phyloP scores from a whole-genome alignment of 2,329 filamentous ascomycete genomes.

The Chaetothyriales sp. region DNA sequence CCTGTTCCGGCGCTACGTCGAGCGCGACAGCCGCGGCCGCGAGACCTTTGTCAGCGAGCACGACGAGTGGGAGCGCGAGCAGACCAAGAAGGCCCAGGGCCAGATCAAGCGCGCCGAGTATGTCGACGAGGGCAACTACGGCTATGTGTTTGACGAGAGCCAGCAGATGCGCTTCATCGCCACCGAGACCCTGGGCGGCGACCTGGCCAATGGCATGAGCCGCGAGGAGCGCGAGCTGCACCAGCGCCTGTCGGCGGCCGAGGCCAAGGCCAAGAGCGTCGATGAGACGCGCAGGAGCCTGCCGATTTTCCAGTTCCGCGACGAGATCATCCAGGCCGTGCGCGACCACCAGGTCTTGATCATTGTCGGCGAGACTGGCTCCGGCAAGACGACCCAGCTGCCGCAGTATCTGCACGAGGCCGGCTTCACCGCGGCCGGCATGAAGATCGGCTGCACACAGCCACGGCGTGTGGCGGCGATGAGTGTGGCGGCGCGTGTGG shows the following conservation, averaged over 20 bases:
- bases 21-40: constrained; percentile 72
- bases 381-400: constrained; percentile 89
- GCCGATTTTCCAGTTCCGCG: constrained; percentile 77
- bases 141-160: constrained; percentile 81
- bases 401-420: constrained; percentile 89
- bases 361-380: constrained; percentile 87
- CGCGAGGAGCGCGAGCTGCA: constrained; percentile 68
- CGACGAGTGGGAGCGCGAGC: constrained; percentile 90
- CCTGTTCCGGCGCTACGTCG: constrained; percentile 79
- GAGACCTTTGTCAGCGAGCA: constrained; percentile 87
- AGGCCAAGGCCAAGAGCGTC: constrained; percentile 75
- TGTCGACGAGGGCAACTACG: constrained; percentile 70
- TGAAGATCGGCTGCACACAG: constrained; percentile 87
- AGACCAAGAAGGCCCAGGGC: constrained; percentile 72
- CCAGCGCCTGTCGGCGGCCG: constrained; percentile 72
- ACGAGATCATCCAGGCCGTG: constrained; percentile 77
- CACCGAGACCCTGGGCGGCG: constrained; percentile 58
- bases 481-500: constrained; percentile 91
- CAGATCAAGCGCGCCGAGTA: constrained; percentile 65
- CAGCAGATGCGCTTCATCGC: constrained; percentile 77
- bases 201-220: constrained; percentile 51
- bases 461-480: constrained; percentile 91
- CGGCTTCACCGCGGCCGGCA: constrained; percentile 68
- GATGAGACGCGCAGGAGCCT: constrained; percentile 82
- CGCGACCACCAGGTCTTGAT: constrained; percentile 75